phyloP scores from a whole-genome alignment of 441 rosid genomes.

The Daphne laureola region DNA sequence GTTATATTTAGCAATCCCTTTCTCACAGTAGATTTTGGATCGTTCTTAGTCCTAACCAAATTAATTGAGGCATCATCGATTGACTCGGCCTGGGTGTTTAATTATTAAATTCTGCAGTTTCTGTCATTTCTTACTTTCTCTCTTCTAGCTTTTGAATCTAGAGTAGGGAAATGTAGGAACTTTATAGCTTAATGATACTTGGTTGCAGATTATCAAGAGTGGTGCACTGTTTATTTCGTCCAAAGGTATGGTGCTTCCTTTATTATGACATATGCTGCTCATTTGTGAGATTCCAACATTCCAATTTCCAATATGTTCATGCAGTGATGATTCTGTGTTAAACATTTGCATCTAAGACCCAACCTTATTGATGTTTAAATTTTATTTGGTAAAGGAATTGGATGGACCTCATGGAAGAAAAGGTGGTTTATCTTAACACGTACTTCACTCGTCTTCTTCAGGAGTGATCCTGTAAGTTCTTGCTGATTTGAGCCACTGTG shows the following conservation, averaged over 20 bases:
- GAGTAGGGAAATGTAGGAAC: constrained; percentile 3
- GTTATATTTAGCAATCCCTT: background rate
- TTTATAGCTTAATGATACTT: constrained; percentile 4
- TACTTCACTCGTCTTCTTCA: constrained; percentile 93
- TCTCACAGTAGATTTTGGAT: no score
- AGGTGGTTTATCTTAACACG: constrained; percentile 95
- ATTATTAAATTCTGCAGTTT: no score
- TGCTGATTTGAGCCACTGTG: constrained; percentile 7
- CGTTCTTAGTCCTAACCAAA: no score
- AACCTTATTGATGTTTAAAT: background rate
- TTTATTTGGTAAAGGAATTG: constrained; percentile 53
- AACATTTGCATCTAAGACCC: no score
- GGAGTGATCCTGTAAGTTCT: constrained; percentile 91
- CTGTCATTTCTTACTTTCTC: background rate
- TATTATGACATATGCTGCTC: no score
- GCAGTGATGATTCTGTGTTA: background rate
- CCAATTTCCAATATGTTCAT: background rate
- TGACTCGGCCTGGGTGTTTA: no score
- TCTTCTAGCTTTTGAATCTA: no score
- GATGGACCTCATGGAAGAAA: constrained; percentile 99
- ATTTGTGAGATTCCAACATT: no score
- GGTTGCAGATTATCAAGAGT: constrained; percentile 81
- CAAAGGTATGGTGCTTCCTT: constrained; percentile 42
- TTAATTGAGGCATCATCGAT: no score
- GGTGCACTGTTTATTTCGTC: constrained; percentile 92